Evolutionary conservation across 768 basidiomycete species (phyloP).

Genomic region (Suillus cothurnatus): DNA sequence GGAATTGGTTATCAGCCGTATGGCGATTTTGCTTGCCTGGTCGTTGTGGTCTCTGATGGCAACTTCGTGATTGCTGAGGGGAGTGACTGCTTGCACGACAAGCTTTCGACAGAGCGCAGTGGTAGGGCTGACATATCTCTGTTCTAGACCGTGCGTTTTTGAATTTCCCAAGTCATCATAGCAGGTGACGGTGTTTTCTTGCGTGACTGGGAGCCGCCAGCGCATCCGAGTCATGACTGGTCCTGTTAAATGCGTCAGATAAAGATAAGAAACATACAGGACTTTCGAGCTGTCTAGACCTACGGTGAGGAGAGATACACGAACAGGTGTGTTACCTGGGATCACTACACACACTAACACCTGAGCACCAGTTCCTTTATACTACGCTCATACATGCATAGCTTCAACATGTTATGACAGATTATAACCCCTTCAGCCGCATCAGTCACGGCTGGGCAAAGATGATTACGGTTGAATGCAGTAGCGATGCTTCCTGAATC

Average conservation of each 20-base stretch:
- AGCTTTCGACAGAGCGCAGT: conserved; percentile 19
- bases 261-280: background rate
- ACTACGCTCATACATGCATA: background rate
- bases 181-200: background rate
- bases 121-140: conserved; percentile 19
- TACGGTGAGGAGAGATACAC: background rate
- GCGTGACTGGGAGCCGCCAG: background rate
- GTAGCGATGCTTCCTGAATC: no score
- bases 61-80: conserved; percentile 1
- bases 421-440: no score
- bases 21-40: conserved; percentile 10
- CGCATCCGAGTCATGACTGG: background rate
- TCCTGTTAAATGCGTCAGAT: background rate
- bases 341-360: background rate
- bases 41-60: conserved; percentile 4
- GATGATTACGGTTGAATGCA: no score
- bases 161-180: background rate
- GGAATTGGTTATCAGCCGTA: conserved; percentile 14
- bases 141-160: conserved; percentile 13
- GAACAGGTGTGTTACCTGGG: background rate
- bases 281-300: background rate
- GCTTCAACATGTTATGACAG: no score
- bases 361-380: background rate
- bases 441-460: no score
- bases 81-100: conserved; percentile 14